Conservation (phyloP, 2,329 filamentous ascomycete species). For the Aspergillus persii region DNA sequence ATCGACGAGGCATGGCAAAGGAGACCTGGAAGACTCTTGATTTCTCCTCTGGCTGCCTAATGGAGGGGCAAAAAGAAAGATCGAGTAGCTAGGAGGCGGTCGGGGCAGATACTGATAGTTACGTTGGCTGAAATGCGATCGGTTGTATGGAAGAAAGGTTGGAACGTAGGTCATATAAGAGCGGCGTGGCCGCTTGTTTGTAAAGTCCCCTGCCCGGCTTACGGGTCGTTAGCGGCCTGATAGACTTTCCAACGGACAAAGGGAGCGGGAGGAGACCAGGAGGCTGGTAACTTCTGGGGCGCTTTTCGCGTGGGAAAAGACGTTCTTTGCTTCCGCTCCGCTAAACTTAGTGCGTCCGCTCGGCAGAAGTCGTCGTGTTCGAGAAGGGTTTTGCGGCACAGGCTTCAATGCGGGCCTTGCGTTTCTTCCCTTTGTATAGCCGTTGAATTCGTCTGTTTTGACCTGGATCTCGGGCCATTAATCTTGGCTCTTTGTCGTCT, state of each 20-base stretch:
- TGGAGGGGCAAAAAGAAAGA: background rate
- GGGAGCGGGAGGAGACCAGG: constrained; percentile 20
- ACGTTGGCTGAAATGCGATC: background rate
- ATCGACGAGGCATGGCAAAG: constrained; percentile 35
- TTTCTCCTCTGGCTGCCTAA: background rate
- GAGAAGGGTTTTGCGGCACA: constrained; percentile 14
- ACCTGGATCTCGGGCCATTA: background rate
- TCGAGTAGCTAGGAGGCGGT: background rate
- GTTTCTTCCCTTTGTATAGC: constrained; percentile 4
- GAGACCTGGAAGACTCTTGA: background rate
- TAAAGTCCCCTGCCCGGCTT: constrained; percentile 9
- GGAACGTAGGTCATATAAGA: constrained; percentile 8
- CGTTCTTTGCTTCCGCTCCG: constrained; percentile 18
- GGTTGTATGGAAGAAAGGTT: background rate
- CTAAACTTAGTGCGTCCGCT: constrained; percentile 19
- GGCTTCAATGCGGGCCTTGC: background rate
- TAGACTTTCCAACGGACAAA: constrained; percentile 21
- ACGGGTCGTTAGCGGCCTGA: constrained; percentile 16
- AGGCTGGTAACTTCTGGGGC: constrained; percentile 29
- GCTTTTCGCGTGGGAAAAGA: constrained; percentile 22
- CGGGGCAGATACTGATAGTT: constrained; percentile 10
- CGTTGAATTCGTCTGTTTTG: background rate
- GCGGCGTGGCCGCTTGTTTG: constrained; percentile 1
- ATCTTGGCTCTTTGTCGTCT: background rate
- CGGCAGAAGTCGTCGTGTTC: constrained; percentile 7